Base-by-base conservation (phyloP, 2,329 filamentous ascomycete species). In the Nigrospora oryzae region DNA sequence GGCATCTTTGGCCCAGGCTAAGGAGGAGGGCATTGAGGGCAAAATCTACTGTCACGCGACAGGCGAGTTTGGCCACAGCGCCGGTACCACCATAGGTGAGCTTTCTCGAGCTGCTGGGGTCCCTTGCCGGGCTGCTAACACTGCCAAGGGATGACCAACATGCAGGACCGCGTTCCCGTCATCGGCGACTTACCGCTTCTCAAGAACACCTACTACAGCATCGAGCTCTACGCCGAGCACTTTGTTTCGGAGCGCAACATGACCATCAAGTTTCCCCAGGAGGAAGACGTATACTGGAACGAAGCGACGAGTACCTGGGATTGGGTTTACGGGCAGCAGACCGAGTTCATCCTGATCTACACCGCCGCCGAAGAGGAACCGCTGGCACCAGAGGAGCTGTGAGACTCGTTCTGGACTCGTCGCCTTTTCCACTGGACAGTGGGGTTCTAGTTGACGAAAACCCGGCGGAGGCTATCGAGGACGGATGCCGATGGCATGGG, bases 61-160 rank as follows among this genome's bases (percentile, higher is more conserved):
- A 13, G 71, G 71, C 11, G 71, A 75, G 56, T 74, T 69, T 65
- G 71, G 71, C 1, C 71, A 74, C 47, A 66, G 68, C 2, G 71
- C 70, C 0, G 71, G 71, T 0, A 66, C 71, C 0, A 48, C 72
- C 5, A 69, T 74, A 42, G 71, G 70, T 69, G 56, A 43, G 60
- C 55, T 10, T 28, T 2, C 11, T 8, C 15, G n/a, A 30, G 11
- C n/a, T n/a, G 8, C 23, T 14, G 2, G 40, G 13, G n/a, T 36
- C 38, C 35, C 15, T 37, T 33, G 10, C 14, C 15, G 38, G 19
- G 13, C 12, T 32, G 39, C 42, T 49, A 15, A 46, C 34, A 33
- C 5, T 3, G 13, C 11, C 13, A 4, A 71, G 69, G 71, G 35
- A 73, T 74, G 69, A 69, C 68, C 1, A 74, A 74, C 48, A 58